Evolutionary conservation across 2,329 filamentous ascomycete genomes (phyloP), one percentile per base, ranked within the genome.

Genomic region (Aspergillus texensis): DNA sequence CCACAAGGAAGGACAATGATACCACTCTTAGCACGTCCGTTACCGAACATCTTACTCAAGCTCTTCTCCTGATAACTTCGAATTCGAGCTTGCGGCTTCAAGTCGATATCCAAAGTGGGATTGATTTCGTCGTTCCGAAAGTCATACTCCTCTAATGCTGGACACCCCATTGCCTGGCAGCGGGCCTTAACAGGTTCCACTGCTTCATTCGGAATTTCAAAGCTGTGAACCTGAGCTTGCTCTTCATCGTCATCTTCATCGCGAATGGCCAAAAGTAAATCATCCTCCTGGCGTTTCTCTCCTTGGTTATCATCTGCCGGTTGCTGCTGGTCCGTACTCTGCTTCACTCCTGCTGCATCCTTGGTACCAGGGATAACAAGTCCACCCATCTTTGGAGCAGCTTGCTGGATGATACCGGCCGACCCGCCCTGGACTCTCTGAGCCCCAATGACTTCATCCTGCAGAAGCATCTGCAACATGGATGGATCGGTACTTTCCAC

Each of bases 1-100:
- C 95, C 95, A 76, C 95, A 99, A 21, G 95, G 95, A 70, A 99
- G 80, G 61, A 99, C 95, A 64, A 99, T 99, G 69, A 99, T 96
- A 62, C 95, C 95, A 78, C 93, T 97, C 81, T 97, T 95, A 16
- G 95, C 95, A 79, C 95, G 90, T 57, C 94, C 94, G 74, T 99
- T 99, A 74, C 95, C 94, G 76, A 99, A 99, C 95, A 99, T 99
- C 79, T 99, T 99, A 81, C 92, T 96, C 11, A 99, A 83, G 68
- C 93, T 96, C 81, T 97, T 96, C 78, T 99, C 95, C 76, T 99
- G 95, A 71, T 99, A 99, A 82, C 87, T 89, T 75, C 94, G 89
- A 75, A 98, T 98, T 73, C 94, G 91, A 0, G 94, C 94, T 62
- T 90, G 89, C 0, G 94, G 94, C 71, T 91, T 91, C 56, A 98